Base-by-base conservation (phyloP, 1,139 yeast genomes). In the Lodderomyces metapsilosis region DNA sequence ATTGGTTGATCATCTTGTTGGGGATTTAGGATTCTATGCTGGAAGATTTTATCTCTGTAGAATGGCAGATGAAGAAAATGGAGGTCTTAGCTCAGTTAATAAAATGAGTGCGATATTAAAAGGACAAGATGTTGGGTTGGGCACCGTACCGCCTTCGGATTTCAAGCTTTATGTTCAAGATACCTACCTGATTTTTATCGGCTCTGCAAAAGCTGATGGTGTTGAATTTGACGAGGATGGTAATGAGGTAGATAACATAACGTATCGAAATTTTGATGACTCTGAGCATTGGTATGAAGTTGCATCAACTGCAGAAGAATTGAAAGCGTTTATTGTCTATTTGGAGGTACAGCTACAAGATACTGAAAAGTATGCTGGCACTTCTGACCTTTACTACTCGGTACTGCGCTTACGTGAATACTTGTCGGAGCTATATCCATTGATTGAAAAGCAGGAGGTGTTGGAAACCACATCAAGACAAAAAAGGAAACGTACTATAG, bases 81-180 rank as follows among this genome's bases (percentile, higher is more conserved):
- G 79, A 5, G 76, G 76, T 0, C 51, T 74, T 12, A 51, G 64
- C 2, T 61, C 73, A 0, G 49, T 68, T 6, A 59, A 59, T 18
- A 59, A 62, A 38, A 68, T 72, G 75, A 50, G 49, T 10, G 43
- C 50, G 8, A 52, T 53, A 0, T 57, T 57, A 56, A 40, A 53
- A 11, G 57, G 53, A 18, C 41, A 54, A 5, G 20, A 37, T 16
- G 50, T 51, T 11, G 48, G 45, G 4, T 49, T 56, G 5, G 46
- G 52, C 2, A 50, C 53, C 2, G 51, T 53, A 1, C 52, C 55
- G 15, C 68, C 74, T 0, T 65, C 78, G 1, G 51, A 58, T 12
- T 76, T 76, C 56, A 74, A 71, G 41, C 51, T 76, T n/a, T 75
- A 72, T 43, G 79, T 74, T n/a, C 74, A 75, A 47, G 80, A 76